These are phyloP conservation scores for Tricholoma flavovirens DNA, from an alignment of 768 basidiomycete species.

Conservation along the genomic window DNA sequence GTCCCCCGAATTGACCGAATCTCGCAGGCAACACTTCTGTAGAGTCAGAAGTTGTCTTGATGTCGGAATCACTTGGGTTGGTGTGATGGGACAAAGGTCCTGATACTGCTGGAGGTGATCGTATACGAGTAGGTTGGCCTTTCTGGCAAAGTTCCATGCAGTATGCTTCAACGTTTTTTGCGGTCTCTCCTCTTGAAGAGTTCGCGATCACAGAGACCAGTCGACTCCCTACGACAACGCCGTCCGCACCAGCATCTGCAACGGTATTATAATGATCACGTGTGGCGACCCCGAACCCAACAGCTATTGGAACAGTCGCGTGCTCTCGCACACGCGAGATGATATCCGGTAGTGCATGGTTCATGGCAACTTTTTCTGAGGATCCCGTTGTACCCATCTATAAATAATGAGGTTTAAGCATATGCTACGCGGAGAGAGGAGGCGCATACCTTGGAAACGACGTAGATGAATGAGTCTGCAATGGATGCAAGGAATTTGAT, in stretches of 20 bases:
- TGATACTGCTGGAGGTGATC: slow-evolving; percentile 22
- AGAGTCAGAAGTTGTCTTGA: slow-evolving; percentile 29
- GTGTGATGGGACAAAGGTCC: slow-evolving; percentile 22
- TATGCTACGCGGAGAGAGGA: neutral
- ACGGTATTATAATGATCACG: slow-evolving; percentile 82
- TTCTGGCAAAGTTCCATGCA: slow-evolving; percentile 64
- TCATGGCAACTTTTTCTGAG: slow-evolving; percentile 63
- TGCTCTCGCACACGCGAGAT: slow-evolving; percentile 74
- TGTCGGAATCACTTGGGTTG: slow-evolving; percentile 23
- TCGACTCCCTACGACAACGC: slow-evolving; percentile 86
- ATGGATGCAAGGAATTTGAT: slow-evolving; percentile 90
- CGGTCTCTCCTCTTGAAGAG: slow-evolving; percentile 40
- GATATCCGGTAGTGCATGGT: slow-evolving; percentile 72
- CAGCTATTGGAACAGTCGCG: slow-evolving; percentile 78
- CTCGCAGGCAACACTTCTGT: slow-evolving; percentile 59
- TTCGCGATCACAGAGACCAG: slow-evolving; percentile 75
- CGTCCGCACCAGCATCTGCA: slow-evolving; percentile 81
- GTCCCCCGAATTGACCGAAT: slow-evolving; percentile 95
- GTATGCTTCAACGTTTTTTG: slow-evolving; percentile 57
- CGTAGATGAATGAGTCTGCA: slow-evolving; percentile 96
- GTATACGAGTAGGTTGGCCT: slow-evolving; percentile 29
- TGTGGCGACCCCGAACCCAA: slow-evolving; percentile 95
- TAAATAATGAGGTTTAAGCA: neutral
- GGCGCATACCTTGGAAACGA: slow-evolving; percentile 82
- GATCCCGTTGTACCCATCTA: slow-evolving; percentile 98